Evolutionary conservation across 257 asterid genomes (phyloP).

Genomic region (Przewalskia tangutica): DNA sequence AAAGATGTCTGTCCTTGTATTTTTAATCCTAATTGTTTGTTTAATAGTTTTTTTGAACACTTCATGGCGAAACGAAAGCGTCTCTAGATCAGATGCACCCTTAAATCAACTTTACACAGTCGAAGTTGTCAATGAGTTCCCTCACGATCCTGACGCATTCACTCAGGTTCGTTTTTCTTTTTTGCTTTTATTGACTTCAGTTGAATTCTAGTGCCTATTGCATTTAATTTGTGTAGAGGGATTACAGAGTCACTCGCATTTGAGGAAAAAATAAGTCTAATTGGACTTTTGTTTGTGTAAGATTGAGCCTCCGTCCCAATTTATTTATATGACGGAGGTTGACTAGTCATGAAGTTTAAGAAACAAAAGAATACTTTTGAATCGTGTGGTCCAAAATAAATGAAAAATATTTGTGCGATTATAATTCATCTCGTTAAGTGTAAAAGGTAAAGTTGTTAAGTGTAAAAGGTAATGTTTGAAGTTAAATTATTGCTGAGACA

Average conservation of each 20-base stretch:
- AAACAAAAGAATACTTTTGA: too few species aligned
- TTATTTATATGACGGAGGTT: too few species aligned
- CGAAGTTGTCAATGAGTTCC: constrained; percentile 63
- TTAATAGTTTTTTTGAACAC: constrained; percentile 19
- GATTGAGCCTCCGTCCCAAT: not conserved
- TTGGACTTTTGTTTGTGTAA: not conserved
- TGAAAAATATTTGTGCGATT: too few species aligned
- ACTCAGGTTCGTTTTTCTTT: constrained; percentile 50
- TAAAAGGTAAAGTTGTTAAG: too few species aligned
- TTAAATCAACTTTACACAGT: constrained; percentile 35
- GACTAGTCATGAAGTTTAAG: too few species aligned
- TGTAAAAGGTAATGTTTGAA: too few species aligned
- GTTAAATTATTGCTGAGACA: too few species aligned
- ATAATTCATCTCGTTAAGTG: too few species aligned
- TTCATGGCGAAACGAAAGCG: constrained; percentile 23
- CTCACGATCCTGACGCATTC: constrained; percentile 78
- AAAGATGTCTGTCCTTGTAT: constrained; percentile 20
- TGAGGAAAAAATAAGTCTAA: not conserved
- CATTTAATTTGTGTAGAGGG: not conserved
- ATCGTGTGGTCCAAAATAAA: too few species aligned
- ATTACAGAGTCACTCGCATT: not conserved
- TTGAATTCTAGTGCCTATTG: not conserved
- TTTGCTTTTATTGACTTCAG: not conserved
- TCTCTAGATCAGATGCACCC: constrained; percentile 14
- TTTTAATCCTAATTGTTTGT: constrained; percentile 21